These are phyloP conservation scores for Butyriboletus appendiculatus DNA, from an alignment of 1,284 basidiomycete genomes.

Conservation along the genomic window DNA sequence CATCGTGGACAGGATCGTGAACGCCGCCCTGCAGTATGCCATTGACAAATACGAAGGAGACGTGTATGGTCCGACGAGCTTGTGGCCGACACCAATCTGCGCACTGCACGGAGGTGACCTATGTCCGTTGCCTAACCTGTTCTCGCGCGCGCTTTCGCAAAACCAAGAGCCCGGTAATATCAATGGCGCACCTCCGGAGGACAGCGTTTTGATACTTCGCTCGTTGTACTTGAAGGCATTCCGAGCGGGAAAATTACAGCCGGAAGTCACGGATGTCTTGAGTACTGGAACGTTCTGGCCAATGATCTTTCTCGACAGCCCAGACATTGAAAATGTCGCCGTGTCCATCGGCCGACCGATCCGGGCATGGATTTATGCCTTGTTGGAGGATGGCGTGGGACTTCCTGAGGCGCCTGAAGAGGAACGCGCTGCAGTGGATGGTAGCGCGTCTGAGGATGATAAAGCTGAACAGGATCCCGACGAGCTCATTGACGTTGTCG, in stretches of 20 bases:
- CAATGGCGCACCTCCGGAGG: conserved; percentile 32
- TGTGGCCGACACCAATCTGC: conserved; percentile 58
- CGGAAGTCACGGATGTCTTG: conserved; percentile 59
- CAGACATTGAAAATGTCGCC: conserved; percentile 66
- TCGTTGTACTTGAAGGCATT: conserved; percentile 62
- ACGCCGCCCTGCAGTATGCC: conserved; percentile 74
- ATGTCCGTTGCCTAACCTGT: conserved; percentile 53
- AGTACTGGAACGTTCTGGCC: conserved; percentile 69
- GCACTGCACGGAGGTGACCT: conserved; percentile 54
- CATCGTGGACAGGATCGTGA: conserved; percentile 68
- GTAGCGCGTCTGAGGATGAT: conserved; percentile 13
- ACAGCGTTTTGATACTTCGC: conserved; percentile 11
- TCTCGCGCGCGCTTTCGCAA: conserved; percentile 47
- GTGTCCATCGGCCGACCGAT: conserved; percentile 62
- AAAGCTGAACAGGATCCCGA: conserved; percentile 42
- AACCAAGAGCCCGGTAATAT: conserved; percentile 30
- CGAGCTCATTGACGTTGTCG: conserved; percentile 64
- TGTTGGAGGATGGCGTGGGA: conserved; percentile 67
- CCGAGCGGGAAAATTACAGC: conserved; percentile 56
- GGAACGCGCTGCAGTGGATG: conserved; percentile 9
- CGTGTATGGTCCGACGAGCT: conserved; percentile 32
- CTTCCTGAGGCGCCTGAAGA: conserved; percentile 41
- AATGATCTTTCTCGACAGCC: conserved; percentile 71
- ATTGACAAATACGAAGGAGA: conserved; percentile 55
- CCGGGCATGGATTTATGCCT: conserved; percentile 65